These are phyloP conservation scores for Hypoxylon sp. DNA, from an alignment of 2,329 filamentous ascomycete species.

Conservation along the genomic window DNA sequence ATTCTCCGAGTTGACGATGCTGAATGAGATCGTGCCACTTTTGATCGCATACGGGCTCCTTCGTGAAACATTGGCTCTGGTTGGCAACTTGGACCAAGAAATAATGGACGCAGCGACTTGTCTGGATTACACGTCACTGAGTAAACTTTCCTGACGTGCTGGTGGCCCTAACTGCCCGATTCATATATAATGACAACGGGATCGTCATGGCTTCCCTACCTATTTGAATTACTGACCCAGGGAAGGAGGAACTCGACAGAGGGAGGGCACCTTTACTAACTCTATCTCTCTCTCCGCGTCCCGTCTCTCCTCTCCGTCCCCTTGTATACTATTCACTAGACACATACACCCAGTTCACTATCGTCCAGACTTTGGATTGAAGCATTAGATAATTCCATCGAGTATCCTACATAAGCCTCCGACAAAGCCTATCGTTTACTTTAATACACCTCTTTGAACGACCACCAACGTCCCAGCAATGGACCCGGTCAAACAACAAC, in stretches of 20 bases:
- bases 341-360: not conserved
- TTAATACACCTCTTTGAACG: not conserved
- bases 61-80: slow-evolving; percentile 20
- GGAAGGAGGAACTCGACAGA: slow-evolving; percentile 19
- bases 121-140: slow-evolving; percentile 21
- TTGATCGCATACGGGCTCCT: slow-evolving; percentile 15
- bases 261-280: not conserved
- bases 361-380: slow-evolving; percentile 21
- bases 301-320: not conserved
- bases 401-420: not conserved
- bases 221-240: slow-evolving; percentile 2
- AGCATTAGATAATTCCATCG: slow-evolving; percentile 6
- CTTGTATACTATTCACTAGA: not conserved
- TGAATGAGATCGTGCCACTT: slow-evolving; percentile 17
- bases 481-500: slow-evolving; percentile 5
- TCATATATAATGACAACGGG: slow-evolving; percentile 8
- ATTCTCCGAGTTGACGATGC: not conserved
- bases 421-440: slow-evolving; percentile 10
- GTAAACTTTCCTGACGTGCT: slow-evolving; percentile 22
- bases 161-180: slow-evolving; percentile 13
- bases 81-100: slow-evolving; percentile 10
- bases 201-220: slow-evolving; percentile 16
- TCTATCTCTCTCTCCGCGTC: not conserved
- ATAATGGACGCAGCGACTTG: slow-evolving; percentile 6
- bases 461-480: slow-evolving; percentile 5